phyloP scores from a whole-genome alignment of 176 grass and related monocot genomes.

The Poa annua region DNA sequence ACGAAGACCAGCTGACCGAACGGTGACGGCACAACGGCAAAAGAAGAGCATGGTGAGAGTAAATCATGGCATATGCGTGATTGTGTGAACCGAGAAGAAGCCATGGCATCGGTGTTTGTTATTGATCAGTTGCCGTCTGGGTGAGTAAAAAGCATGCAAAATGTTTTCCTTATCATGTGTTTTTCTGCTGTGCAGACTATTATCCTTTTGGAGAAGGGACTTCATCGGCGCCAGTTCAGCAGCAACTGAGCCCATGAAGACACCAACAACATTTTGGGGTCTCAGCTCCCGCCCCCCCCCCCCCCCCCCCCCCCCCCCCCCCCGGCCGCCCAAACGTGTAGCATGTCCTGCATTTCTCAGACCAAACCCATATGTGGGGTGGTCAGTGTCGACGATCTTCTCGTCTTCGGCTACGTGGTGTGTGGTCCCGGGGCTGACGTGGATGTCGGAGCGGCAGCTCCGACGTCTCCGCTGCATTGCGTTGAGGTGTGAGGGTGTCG shows the following conservation, averaged over 20 bases:
- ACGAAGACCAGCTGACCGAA: neutral
- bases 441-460: too few relatives aligned
- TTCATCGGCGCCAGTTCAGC: neutral
- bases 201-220: conserved; percentile 4
- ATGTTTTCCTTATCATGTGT: neutral
- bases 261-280: neutral
- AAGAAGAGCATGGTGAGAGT: neutral
- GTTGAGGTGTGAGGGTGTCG: too few relatives aligned
- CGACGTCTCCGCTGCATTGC: too few relatives aligned
- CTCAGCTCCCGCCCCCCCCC: too few relatives aligned
- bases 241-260: neutral
- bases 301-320: too few relatives aligned
- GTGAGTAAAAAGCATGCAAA: neutral
- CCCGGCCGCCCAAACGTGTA: too few relatives aligned
- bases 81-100: neutral
- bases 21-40: neutral
- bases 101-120: neutral
- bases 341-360: too few relatives aligned
- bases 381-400: too few relatives aligned
- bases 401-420: too few relatives aligned
- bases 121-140: neutral
- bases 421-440: too few relatives aligned
- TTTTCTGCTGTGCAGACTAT: neutral
- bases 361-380: too few relatives aligned
- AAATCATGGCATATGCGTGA: neutral